phyloP scores from a whole-genome alignment of 306 rosid genomes.

The Cyclanthera cordifolia region DNA sequence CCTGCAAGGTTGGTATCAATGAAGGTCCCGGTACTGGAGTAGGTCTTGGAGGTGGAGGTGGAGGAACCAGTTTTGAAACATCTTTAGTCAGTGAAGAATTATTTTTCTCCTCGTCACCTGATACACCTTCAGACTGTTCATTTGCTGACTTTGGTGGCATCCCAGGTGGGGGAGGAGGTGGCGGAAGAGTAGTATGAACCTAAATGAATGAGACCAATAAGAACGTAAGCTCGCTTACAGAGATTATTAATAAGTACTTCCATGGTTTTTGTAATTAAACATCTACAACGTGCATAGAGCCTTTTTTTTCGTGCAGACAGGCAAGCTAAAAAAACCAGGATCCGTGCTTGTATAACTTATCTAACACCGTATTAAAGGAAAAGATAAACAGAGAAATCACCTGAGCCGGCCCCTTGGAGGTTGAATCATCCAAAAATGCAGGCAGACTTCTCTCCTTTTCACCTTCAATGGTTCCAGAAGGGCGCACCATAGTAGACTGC shows the following conservation, averaged over 20 bases:
- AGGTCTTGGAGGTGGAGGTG: constrained; percentile 79
- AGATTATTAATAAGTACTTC: constrained; percentile 10
- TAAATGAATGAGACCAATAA: constrained; percentile 28
- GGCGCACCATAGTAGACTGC: constrained; percentile 49
- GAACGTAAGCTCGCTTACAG: constrained; percentile 15
- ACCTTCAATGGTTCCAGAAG: constrained; percentile 53
- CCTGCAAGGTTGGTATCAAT: constrained; percentile 43
- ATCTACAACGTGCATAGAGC: neutral
- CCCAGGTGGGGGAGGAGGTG: constrained; percentile 75
- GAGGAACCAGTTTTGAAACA: constrained; percentile 48
- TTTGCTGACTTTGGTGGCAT: constrained; percentile 44
- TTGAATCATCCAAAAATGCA: constrained; percentile 35
- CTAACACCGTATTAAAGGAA: neutral
- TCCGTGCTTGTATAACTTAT: neutral
- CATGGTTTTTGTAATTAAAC: neutral
- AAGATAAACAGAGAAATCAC: constrained; percentile 26
- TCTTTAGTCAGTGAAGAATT: constrained; percentile 44
- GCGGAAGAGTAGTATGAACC: constrained; percentile 58
- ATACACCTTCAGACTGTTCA: constrained; percentile 45
- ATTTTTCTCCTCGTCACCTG: constrained; percentile 35
- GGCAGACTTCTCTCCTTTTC: constrained; percentile 50
- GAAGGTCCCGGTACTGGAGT: constrained; percentile 53
- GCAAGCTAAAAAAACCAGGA: neutral
- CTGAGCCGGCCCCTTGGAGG: constrained; percentile 50
- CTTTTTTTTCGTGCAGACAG: neutral